Conservation (phyloP, 768 basidiomycete genomes). For the Pleurotus cornucopiae region DNA sequence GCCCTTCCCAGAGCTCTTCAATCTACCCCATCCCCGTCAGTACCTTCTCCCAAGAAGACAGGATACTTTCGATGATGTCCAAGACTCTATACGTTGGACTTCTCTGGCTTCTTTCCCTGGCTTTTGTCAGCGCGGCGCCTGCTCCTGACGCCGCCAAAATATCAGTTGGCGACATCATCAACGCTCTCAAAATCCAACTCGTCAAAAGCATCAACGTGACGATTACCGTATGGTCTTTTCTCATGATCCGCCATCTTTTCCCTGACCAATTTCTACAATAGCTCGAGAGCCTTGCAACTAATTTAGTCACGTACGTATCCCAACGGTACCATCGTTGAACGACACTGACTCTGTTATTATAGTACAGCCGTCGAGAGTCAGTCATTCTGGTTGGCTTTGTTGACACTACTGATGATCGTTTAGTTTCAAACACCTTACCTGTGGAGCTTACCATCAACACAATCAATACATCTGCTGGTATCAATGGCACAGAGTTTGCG, state of each 20-base stretch:
- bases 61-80: slow-evolving; percentile 5
- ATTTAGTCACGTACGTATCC: slow-evolving; percentile 28
- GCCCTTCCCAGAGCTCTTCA: neutral
- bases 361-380: neutral
- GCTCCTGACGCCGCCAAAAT: slow-evolving; percentile 17
- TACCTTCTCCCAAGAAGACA: too few species aligned
- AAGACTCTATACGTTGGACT: slow-evolving; percentile 20
- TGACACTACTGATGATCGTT: slow-evolving; percentile 21
- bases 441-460: slow-evolving; percentile 42
- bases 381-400: slow-evolving; percentile 9
- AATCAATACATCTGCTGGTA: slow-evolving; percentile 37
- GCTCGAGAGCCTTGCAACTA: slow-evolving; percentile 32
- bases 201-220: slow-evolving; percentile 33
- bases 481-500: slow-evolving; percentile 53
- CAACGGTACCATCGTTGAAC: neutral
- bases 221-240: slow-evolving; percentile 27
- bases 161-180: slow-evolving; percentile 34
- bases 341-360: neutral
- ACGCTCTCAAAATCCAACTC: slow-evolving; percentile 33
- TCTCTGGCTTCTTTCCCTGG: slow-evolving; percentile 17
- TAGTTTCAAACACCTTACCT: slow-evolving; percentile 28
- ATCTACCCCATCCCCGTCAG: neutral
- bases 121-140: slow-evolving; percentile 18
- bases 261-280: slow-evolving; percentile 11
- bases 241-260: neutral